phyloP scores from a whole-genome alignment of 345 rosid species.

The Linum trigynum region DNA sequence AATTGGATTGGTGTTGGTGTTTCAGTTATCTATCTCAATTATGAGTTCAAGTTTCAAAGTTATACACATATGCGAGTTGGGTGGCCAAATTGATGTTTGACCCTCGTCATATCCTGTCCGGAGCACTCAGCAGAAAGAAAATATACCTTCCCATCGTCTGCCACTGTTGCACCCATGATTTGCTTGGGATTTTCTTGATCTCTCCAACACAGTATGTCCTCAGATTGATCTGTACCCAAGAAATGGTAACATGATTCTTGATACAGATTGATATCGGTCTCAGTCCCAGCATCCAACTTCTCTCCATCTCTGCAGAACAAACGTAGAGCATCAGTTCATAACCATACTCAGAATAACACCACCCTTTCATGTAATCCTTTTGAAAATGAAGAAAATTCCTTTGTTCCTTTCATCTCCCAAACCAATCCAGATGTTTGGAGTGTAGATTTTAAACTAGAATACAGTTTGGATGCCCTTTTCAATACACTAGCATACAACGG shows the following conservation, averaged over 20 bases:
- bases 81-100: no score
- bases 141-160: constrained; percentile 79
- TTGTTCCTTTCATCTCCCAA: no score
- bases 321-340: not conserved
- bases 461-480: no score
- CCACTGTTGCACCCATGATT: constrained; percentile 39
- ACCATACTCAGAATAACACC: not conserved
- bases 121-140: not conserved
- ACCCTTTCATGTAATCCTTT: not conserved
- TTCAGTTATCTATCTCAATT: no score
- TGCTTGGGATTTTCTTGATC: constrained; percentile 73
- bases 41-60: no score
- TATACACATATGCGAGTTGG: no score
- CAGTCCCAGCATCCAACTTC: constrained; percentile 79
- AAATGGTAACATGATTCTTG: constrained; percentile 82
- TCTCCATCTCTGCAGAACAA: constrained; percentile 57
- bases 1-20: no score
- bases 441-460: no score
- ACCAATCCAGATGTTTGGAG: no score
- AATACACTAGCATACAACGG: no score
- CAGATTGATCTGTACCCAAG: constrained; percentile 60
- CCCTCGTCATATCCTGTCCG: no score
- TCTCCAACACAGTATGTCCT: constrained; percentile 87
- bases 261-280: constrained; percentile 70
- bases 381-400: no score